Percentiles rank a stretch among this genome's conserved stretches.
Conservation (phyloP, 805 yeast genomes). For the Barnettozyma californica region DNA sequence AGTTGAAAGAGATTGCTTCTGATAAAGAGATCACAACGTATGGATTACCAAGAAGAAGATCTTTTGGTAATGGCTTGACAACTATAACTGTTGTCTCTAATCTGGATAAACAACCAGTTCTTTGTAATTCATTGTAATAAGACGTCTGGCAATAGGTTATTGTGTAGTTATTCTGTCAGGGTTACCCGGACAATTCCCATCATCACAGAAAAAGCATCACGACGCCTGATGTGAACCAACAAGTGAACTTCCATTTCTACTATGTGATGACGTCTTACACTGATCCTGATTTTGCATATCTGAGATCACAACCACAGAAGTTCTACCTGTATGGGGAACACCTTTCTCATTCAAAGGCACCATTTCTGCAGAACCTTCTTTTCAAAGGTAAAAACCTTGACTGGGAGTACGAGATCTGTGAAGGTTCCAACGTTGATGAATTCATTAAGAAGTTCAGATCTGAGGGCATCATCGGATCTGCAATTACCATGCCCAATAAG, state of each 20-base stretch:
- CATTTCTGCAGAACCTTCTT: conserved; percentile 20
- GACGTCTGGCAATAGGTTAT: neutral
- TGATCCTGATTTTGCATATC: conserved; percentile 5
- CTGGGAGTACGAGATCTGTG: conserved; percentile 21
- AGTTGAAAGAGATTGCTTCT: neutral
- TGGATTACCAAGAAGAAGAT: conserved; percentile 1
- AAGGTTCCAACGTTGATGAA: conserved; percentile 16
- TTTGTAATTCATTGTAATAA: neutral
- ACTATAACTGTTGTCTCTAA: neutral
- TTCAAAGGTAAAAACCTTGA: conserved; percentile 15
- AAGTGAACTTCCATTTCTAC: no score
- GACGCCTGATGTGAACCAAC: no score
- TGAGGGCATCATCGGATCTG: conserved; percentile 18
- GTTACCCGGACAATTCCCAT: no score
- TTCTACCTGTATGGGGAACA: conserved; percentile 24
- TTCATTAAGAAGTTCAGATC: conserved; percentile 12
- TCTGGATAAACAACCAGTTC: neutral
- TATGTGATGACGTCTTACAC: neutral
- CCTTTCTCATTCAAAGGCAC: conserved; percentile 21
- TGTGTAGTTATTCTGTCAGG: no score
- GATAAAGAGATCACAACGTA: neutral
- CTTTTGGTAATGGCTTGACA: neutral
- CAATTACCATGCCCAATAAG: conserved; percentile 25
- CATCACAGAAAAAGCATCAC: no score
- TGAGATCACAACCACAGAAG: conserved; percentile 6